Base-by-base conservation (phyloP, 495 filamentous ascomycete species). In the Lophiostoma macrostomum region DNA sequence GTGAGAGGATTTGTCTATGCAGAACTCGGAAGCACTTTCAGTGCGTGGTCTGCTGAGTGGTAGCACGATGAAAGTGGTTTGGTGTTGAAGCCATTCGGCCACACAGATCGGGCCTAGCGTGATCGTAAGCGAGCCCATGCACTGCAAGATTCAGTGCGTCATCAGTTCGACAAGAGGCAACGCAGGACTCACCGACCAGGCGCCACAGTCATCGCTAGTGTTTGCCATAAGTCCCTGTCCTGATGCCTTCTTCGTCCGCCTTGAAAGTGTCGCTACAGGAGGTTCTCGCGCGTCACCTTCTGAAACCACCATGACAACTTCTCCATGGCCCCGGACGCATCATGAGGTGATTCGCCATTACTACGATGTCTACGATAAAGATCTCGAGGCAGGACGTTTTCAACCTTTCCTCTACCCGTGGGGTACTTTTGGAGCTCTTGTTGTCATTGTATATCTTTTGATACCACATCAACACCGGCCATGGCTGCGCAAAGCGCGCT, bases 361-460 rank as follows among this genome's bases (percentile, higher is more conserved):
- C 30, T 12, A 52, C 36, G 28, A 45, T 28, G 37, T 57, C 16
- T 68, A 61, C 50, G 53, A 66, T 18, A 28, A 41, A 6, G 50
- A 37, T 16, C 61, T 75, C 12, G 47, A 42, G 46, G 55, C 69
- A n/a, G 80, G 74, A 44, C 46, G 66, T 35, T 71, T 72, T 19
- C 58, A 67, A 32, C 81, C 81, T 5, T 75, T 86, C 41, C 55
- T 85, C 1, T 56, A 82, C 24, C 82, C 82, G 3, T 79, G 71
- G 53, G 69, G 72, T n/a, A 57, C 77, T 1, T 46, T 80, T 4
- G 74, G 74, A 7, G 47, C 75, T 4, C 67, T 74, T 29, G 13
- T 84, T 10, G 53, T 84, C 8, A 69, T 79, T 0, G 54, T 80
- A 0, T 85, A 82, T 58, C 74, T 86, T 6, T 65, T 76, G 16